These are phyloP conservation scores for Dothiorella sarmentorum DNA, from an alignment of 2,329 filamentous ascomycete species.

Conservation along the genomic window DNA sequence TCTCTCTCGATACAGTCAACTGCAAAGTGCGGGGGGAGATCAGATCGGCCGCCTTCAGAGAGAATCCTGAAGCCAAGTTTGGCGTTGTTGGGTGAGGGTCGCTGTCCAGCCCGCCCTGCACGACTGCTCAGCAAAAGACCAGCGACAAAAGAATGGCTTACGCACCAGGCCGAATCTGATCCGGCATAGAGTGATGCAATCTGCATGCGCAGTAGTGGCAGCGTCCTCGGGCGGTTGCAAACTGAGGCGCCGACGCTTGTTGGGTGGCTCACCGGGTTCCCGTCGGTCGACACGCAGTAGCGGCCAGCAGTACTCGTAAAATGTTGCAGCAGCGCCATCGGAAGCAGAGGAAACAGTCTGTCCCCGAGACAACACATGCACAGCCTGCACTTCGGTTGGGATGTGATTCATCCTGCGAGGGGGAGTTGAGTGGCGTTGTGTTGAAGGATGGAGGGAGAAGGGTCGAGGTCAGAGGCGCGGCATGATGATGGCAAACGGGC, in stretches of 20 bases:
- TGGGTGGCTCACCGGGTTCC: background rate
- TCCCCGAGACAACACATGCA: background rate
- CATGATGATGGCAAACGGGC: background rate
- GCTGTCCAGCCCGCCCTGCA: too few relatives aligned
- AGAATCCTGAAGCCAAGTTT: background rate
- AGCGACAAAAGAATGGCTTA: too few relatives aligned
- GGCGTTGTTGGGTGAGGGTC: too few relatives aligned
- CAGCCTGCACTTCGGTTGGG: background rate
- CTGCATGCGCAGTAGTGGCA: too few relatives aligned
- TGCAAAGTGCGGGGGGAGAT: background rate
- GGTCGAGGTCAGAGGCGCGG: background rate
- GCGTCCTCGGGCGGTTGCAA: background rate
- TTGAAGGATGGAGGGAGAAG: background rate
- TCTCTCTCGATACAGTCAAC: background rate
- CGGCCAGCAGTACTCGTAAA: slow-evolving; percentile 3
- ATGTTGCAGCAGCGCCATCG: background rate
- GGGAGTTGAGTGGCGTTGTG: background rate
- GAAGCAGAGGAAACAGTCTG: background rate
- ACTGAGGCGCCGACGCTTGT: slow-evolving; percentile 1
- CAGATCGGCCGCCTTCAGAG: background rate
- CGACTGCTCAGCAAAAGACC: background rate
- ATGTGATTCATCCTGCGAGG: background rate
- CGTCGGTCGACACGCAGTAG: background rate
- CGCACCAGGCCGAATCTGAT: background rate
- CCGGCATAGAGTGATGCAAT: background rate